phyloP scores from a whole-genome alignment of 495 filamentous ascomycete genomes.

The Rostrohypoxylon terebratum region DNA sequence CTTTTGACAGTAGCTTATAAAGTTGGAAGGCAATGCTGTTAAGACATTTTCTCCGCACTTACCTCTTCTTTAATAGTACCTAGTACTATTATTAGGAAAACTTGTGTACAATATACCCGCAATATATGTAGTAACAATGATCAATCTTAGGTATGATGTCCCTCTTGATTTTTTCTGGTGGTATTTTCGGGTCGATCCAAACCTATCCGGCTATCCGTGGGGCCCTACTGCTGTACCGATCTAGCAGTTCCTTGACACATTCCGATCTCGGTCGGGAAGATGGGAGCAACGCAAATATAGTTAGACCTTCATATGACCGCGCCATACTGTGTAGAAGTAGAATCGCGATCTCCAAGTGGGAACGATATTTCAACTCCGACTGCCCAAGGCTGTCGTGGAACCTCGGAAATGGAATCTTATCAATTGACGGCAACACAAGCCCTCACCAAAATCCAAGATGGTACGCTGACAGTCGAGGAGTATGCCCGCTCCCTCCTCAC shows the following conservation, averaged over 20 bases:
- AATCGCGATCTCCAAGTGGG: no score
- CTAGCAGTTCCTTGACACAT: not conserved
- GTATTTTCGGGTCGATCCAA: conserved; percentile 4
- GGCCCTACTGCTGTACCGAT: conserved; percentile 18
- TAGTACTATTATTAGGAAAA: no score
- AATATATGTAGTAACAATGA: no score
- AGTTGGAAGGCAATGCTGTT: not conserved
- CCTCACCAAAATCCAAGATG: conserved; percentile 50
- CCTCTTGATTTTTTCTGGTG: no score
- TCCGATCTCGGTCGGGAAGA: conserved; percentile 25
- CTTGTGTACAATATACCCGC: no score
- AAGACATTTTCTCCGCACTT: not conserved
- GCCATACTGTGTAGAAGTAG: no score
- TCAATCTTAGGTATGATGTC: no score
- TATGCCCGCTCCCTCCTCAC: conserved; percentile 65
- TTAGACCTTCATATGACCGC: not conserved
- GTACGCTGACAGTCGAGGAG: conserved; percentile 59
- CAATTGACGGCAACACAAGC: conserved; percentile 56
- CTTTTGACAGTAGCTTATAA: not conserved
- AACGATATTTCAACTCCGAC: not conserved
- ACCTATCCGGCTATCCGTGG: conserved; percentile 20
- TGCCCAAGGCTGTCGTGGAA: not conserved
- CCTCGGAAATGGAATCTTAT: conserved; percentile 48
- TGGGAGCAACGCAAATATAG: not conserved
- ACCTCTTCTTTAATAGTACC: not conserved